Evolutionary conservation across 164 flowering plant species (phyloP).

Genomic region (Aristolochia californica): DNA sequence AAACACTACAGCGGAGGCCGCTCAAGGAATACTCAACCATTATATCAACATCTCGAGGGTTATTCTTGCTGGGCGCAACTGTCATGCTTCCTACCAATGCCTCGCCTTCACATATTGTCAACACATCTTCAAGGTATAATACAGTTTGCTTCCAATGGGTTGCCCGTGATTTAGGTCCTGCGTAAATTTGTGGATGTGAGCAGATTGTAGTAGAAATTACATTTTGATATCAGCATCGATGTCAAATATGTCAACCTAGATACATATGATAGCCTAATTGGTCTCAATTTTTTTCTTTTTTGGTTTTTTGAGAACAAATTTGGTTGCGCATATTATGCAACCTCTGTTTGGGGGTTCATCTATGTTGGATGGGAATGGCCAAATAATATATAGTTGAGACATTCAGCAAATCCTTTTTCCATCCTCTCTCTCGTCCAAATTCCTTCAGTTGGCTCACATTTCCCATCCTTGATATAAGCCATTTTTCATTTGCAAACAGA

Average conservation of each 20-base stretch:
- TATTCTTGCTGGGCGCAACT: conserved; percentile 80
- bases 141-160: conserved; percentile 99
- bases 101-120: conserved; percentile 87
- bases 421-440: too few relatives aligned
- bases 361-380: too few relatives aligned
- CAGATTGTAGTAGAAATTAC: neutral
- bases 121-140: conserved; percentile 83
- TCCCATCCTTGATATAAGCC: too few relatives aligned
- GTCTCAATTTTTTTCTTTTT: too few relatives aligned
- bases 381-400: too few relatives aligned
- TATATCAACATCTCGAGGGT: conserved; percentile 90
- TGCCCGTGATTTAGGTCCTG: conserved; percentile 83
- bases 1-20: conserved; percentile 45
- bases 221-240: neutral
- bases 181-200: conserved; percentile 1
- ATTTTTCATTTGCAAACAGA: too few relatives aligned
- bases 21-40: conserved; percentile 61
- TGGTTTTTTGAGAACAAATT: too few relatives aligned
- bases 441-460: too few relatives aligned
- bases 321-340: too few relatives aligned
- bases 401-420: too few relatives aligned
- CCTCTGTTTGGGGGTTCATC: too few relatives aligned
- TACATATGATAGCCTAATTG: too few relatives aligned
- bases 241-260: neutral
- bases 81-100: conserved; percentile 67